These are phyloP conservation scores for Neurospora sp. DNA, from an alignment of 495 filamentous ascomycete species.

Conservation along the genomic window DNA sequence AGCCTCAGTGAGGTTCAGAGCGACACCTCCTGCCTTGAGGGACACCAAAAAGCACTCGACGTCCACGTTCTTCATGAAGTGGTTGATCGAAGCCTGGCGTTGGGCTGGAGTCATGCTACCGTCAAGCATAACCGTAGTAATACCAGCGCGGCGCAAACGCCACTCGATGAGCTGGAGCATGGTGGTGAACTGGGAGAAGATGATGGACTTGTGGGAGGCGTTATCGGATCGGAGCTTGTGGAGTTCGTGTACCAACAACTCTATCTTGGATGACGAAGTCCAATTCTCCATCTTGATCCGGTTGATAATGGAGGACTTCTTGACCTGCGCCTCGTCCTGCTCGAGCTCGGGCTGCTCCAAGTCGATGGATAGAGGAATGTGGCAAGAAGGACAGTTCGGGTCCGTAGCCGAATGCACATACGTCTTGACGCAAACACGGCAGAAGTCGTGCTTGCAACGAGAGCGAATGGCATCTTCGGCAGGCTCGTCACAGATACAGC, in stretches of 20 bases:
- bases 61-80: slow-evolving; percentile 89
- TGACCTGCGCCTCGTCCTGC: slow-evolving; percentile 70
- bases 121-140: slow-evolving; percentile 95
- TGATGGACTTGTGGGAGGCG: slow-evolving; percentile 88
- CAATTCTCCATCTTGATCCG: slow-evolving; percentile 95
- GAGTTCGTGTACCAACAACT: slow-evolving; percentile 87
- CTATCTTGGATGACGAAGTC: slow-evolving; percentile 96
- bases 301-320: slow-evolving; percentile 94
- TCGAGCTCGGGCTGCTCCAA: slow-evolving; percentile 89
- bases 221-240: slow-evolving; percentile 82
- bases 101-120: slow-evolving; percentile 91
- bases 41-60: slow-evolving; percentile 94
- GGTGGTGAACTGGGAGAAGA: slow-evolving; percentile 94
- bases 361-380: slow-evolving; percentile 82
- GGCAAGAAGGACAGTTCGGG: slow-evolving; percentile 84
- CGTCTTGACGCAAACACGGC: slow-evolving; percentile 75
- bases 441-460: slow-evolving; percentile 90
- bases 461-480: slow-evolving; percentile 91
- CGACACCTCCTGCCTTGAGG: slow-evolving; percentile 90
- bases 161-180: slow-evolving; percentile 98
- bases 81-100: slow-evolving; percentile 76
- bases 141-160: slow-evolving; percentile 86
- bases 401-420: slow-evolving; percentile 66
- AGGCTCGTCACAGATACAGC: slow-evolving; percentile 88
- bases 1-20: slow-evolving; percentile 88